A percentile compares a stretch with the other conserved stretches of the same genome.
Conservation (phyloP, 805 yeast genomes). For the Tetrapisispora phaffii region DNA sequence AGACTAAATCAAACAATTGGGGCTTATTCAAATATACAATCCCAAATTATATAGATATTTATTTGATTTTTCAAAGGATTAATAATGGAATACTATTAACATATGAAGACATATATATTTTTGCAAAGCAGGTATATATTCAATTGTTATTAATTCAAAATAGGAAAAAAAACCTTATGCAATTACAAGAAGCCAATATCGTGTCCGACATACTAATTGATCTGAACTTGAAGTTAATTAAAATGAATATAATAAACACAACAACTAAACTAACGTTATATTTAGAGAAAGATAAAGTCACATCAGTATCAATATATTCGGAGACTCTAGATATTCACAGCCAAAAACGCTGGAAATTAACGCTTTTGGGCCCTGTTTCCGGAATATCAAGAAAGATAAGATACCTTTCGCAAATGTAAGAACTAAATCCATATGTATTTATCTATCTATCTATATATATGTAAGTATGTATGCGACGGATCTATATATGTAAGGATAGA, state of each 20-base stretch:
- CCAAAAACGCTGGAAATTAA: constrained; percentile 9
- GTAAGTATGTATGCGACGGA: no score
- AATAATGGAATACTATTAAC: constrained; percentile 9
- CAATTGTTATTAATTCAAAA: constrained; percentile 9
- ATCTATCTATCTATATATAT: no score
- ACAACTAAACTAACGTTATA: constrained; percentile 10
- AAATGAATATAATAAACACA: constrained; percentile 5
- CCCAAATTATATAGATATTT: constrained; percentile 24
- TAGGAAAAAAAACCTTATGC: constrained; percentile 10
- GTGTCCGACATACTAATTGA: constrained; percentile 16
- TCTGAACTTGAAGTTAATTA: constrained; percentile 11
- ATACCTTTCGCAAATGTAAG: no score
- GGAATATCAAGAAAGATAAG: constrained; percentile 13
- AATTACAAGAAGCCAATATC: constrained; percentile 8
- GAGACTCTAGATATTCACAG: constrained; percentile 4
- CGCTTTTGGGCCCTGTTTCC: constrained; percentile 18
- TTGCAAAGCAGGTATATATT: constrained; percentile 21
- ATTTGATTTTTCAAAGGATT: constrained; percentile 11
- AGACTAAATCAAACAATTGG: constrained; percentile 25
- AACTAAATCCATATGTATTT: no score
- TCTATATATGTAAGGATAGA: no score
- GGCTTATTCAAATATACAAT: constrained; percentile 31
- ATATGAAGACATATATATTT: constrained; percentile 17
- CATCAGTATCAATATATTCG: constrained; percentile 9
- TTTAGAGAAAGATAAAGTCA: constrained; percentile 11